Conservation (phyloP, 2,329 filamentous ascomycete species). For the Talaromyces sp. region DNA sequence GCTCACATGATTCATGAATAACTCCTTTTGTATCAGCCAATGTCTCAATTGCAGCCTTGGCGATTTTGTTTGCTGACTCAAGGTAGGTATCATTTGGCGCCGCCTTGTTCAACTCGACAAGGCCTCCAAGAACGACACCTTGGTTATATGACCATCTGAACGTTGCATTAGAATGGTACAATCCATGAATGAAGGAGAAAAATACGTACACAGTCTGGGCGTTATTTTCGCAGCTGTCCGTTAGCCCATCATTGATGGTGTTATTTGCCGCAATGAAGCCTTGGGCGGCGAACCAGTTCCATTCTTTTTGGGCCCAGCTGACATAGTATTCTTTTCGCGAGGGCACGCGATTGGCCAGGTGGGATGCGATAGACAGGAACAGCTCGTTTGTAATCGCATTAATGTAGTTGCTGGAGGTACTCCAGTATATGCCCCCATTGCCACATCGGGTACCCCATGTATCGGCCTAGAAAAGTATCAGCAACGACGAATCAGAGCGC, state of each 20-base stretch:
- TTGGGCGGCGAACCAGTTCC: slow-evolving; percentile 54
- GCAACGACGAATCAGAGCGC: background rate
- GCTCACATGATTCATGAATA: slow-evolving; percentile 59
- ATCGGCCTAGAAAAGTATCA: slow-evolving; percentile 27
- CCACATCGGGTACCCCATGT: slow-evolving; percentile 49
- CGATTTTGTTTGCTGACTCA: slow-evolving; percentile 51
- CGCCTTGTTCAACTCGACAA: slow-evolving; percentile 56
- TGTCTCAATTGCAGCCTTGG: slow-evolving; percentile 54
- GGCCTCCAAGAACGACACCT: slow-evolving; percentile 61
- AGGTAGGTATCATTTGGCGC: slow-evolving; percentile 48
- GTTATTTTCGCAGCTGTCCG: slow-evolving; percentile 55
- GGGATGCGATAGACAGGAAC: slow-evolving; percentile 58
- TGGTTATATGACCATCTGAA: slow-evolving; percentile 62
- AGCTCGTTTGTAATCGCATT: slow-evolving; percentile 62
- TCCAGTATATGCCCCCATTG: slow-evolving; percentile 54
- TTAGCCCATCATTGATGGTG: slow-evolving; percentile 59
- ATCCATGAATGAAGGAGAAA: background rate
- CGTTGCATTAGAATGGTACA: background rate
- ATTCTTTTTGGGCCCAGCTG: slow-evolving; percentile 51
- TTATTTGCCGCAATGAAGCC: slow-evolving; percentile 52
- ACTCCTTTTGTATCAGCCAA: slow-evolving; percentile 52
- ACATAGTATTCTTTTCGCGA: slow-evolving; percentile 43
- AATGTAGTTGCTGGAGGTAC: slow-evolving; percentile 48
- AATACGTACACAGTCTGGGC: slow-evolving; percentile 34
- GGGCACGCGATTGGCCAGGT: slow-evolving; percentile 55